These are phyloP conservation scores for Chalciporus sphaerocephalus DNA, from an alignment of 768 basidiomycete species.

Conservation along the genomic window DNA sequence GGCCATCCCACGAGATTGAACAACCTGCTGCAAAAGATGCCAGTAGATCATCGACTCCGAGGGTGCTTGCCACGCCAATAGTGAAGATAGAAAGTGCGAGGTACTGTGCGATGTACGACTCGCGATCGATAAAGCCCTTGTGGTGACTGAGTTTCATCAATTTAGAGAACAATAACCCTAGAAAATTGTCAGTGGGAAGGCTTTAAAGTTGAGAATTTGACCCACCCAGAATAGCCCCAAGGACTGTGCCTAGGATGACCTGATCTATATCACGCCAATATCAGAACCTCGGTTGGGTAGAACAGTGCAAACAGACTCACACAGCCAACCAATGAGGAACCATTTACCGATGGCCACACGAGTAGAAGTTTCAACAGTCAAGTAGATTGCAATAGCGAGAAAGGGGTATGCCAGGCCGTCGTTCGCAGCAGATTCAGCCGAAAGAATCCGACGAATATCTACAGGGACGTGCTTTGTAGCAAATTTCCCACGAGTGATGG, in stretches of 20 bases:
- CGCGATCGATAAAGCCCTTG: constrained; percentile 65
- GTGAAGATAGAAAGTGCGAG: constrained; percentile 69
- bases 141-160: constrained; percentile 68
- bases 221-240: constrained; percentile 57
- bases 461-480: constrained; percentile 65
- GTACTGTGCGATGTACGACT: constrained; percentile 87
- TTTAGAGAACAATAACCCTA: constrained; percentile 64
- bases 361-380: constrained; percentile 64
- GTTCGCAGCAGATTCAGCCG: constrained; percentile 91
- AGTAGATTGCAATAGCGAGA: constrained; percentile 78
- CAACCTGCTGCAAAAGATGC: constrained; percentile 86
- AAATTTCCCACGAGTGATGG: constrained; percentile 74
- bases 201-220: constrained; percentile 1
- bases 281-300: background rate
- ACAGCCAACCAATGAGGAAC: constrained; percentile 82
- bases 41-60: constrained; percentile 85
- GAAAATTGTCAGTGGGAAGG: background rate
- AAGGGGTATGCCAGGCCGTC: constrained; percentile 97
- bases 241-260: constrained; percentile 66
- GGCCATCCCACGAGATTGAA: constrained; percentile 89
- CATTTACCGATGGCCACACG: constrained; percentile 73
- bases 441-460: constrained; percentile 74
- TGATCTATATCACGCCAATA: constrained; percentile 50
- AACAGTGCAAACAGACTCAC: constrained; percentile 25
- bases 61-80: constrained; percentile 70